Percentiles rank a stretch among this genome's conserved stretches.
Evolutionary conservation across 176 grass and related monocot species (phyloP).

Genomic region (Avena eriantha): DNA sequence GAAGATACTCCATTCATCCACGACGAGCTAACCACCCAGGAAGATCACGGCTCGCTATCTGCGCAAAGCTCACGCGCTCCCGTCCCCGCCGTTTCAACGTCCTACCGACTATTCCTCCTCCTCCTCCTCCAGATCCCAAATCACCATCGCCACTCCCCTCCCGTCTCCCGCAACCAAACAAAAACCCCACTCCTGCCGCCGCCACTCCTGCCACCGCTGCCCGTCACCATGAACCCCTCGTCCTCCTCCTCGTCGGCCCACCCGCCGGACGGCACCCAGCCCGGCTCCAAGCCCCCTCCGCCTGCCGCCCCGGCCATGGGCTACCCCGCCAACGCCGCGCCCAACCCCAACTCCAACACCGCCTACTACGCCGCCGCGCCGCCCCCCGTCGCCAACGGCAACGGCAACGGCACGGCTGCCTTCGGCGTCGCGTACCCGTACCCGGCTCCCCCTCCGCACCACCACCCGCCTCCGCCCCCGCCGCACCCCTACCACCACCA

Average conservation of each 20-base stretch:
- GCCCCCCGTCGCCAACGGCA: constrained; percentile 9
- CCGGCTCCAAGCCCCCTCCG: constrained; percentile 45
- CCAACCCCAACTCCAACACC: constrained; percentile 33
- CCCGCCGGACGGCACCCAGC: constrained; percentile 36
- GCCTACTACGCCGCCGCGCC: constrained; percentile 46
- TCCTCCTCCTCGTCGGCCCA: constrained; percentile 7
- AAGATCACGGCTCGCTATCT: background rate
- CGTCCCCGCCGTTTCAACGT: constrained; percentile 14
- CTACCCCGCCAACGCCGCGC: constrained; percentile 63
- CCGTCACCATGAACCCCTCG: constrained; percentile 39
- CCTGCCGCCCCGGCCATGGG: constrained; percentile 60
- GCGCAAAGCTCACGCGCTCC: background rate
- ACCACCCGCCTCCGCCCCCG: constrained; percentile 38
- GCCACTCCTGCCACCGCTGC: background rate
- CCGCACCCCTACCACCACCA: constrained; percentile 16
- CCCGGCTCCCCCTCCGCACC: constrained; percentile 27
- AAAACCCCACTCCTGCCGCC: background rate
- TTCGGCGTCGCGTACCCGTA: constrained; percentile 62
- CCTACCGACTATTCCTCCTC: background rate
- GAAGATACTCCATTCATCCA: background rate
- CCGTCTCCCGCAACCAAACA: background rate
- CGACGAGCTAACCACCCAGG: background rate
- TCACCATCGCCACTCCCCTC: background rate
- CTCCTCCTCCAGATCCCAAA: constrained; percentile 37
- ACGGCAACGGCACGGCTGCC: constrained; percentile 16